Conservation (phyloP, 2,329 filamentous ascomycete genomes). For the Fusarium lateritium region DNA sequence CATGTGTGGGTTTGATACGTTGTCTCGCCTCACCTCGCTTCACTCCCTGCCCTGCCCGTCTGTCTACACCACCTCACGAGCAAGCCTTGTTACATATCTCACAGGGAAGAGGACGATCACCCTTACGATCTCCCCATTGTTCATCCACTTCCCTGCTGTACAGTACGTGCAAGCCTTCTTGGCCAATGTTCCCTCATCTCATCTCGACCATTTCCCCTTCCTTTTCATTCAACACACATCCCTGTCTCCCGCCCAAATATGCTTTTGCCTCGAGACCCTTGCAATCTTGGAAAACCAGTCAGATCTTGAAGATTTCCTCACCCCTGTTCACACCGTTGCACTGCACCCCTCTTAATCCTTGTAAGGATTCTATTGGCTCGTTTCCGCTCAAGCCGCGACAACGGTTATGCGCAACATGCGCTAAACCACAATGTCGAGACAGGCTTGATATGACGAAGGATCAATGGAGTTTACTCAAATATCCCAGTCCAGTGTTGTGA, state of each 20-base stretch:
- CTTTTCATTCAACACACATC: slow-evolving; percentile 30
- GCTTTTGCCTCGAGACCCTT: slow-evolving; percentile 38
- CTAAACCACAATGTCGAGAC: slow-evolving; percentile 64
- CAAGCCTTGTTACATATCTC: slow-evolving; percentile 38
- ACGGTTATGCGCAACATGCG: slow-evolving; percentile 70
- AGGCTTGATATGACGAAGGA: slow-evolving; percentile 61
- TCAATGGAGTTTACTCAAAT: slow-evolving; percentile 59
- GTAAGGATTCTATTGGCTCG: slow-evolving; percentile 57
- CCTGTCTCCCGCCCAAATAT: slow-evolving; percentile 38
- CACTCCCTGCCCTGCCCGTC: slow-evolving; percentile 19
- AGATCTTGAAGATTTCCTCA: slow-evolving; percentile 26
- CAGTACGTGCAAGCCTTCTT: slow-evolving; percentile 20
- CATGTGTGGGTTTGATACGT: slow-evolving; percentile 23
- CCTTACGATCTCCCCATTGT: slow-evolving; percentile 45
- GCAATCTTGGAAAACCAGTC: slow-evolving; percentile 29
- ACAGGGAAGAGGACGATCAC: slow-evolving; percentile 47
- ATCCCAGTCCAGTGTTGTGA: slow-evolving; percentile 49
- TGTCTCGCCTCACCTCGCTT: slow-evolving; percentile 40
- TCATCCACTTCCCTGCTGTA: slow-evolving; percentile 30
- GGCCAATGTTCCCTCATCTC: slow-evolving; percentile 38
- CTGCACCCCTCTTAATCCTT: slow-evolving; percentile 48
- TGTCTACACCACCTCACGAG: slow-evolving; percentile 25
- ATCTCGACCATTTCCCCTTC: slow-evolving; percentile 36
- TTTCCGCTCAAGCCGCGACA: slow-evolving; percentile 57
- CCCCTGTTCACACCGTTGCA: slow-evolving; percentile 28